These are phyloP conservation scores for Bonia amplexicaulis DNA, from an alignment of 176 grass and related monocot species.

Conservation along the genomic window DNA sequence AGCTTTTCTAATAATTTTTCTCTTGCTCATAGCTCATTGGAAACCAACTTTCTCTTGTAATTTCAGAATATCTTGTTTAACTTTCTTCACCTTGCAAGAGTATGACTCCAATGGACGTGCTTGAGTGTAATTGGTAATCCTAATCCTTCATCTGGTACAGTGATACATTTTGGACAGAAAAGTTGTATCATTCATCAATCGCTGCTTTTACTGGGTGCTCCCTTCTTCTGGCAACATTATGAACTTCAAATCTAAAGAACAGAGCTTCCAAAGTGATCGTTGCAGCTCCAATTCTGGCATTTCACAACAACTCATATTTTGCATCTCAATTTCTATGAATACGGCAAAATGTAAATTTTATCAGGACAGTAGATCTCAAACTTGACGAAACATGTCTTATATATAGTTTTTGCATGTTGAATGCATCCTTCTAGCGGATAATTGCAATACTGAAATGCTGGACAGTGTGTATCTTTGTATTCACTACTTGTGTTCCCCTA, in stretches of 20 bases:
- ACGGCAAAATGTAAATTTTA: conserved; percentile 58
- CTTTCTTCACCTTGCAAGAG: no score
- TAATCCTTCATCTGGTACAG: conserved; percentile 36
- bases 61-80: no score
- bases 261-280: conserved; percentile 83
- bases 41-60: no score
- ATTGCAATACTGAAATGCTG: no score
- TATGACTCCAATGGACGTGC: no score
- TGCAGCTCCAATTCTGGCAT: conserved; percentile 54
- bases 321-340: conserved; percentile 81
- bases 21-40: no score
- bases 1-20: no score
- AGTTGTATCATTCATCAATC: conserved; percentile 57
- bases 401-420: no score
- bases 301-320: conserved; percentile 86
- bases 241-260: conserved; percentile 54
- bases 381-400: no score
- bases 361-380: not conserved
- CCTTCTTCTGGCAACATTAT: conserved; percentile 58
- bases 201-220: conserved; percentile 59
- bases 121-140: not conserved
- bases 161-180: conserved; percentile 62
- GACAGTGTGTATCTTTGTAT: no score
- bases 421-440: no score
- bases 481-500: no score